Evolutionary conservation across 352 stramenopile genomes (phyloP).

Genomic region (Globisporangium barbulae): DNA sequence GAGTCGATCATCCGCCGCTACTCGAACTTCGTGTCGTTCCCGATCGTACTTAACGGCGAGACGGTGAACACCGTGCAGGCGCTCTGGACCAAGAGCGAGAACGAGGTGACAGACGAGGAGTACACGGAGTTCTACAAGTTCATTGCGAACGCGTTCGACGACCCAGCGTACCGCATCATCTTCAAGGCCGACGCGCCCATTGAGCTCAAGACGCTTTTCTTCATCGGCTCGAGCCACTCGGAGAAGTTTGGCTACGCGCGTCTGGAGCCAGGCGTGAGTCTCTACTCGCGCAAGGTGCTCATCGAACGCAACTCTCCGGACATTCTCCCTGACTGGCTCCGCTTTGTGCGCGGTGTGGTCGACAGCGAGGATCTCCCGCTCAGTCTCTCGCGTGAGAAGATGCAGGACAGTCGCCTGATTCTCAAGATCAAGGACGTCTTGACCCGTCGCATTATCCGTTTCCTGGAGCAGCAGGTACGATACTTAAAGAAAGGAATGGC

Average conservation of each 20-base stretch:
- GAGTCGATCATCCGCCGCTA: slow-evolving; percentile 98
- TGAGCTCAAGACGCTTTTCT: slow-evolving; percentile 98
- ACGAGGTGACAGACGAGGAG: slow-evolving; percentile 94
- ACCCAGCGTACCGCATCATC: slow-evolving; percentile 93
- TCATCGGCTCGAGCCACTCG: slow-evolving; percentile 95
- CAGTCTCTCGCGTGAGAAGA: slow-evolving; percentile 98
- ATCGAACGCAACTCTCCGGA: slow-evolving; percentile 97
- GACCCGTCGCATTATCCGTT: slow-evolving; percentile 90
- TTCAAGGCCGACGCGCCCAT: slow-evolving; percentile 98
- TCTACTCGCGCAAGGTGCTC: slow-evolving; percentile 99
- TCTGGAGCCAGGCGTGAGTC: slow-evolving; percentile 95
- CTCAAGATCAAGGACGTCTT: slow-evolving; percentile 96
- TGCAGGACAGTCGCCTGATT: slow-evolving; percentile 97
- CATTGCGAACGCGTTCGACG: slow-evolving; percentile 94
- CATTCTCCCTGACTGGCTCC: slow-evolving; percentile 98
- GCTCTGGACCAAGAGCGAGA: slow-evolving; percentile 97
- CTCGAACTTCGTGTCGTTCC: slow-evolving; percentile 99
- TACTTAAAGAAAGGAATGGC: not conserved
- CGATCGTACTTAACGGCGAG: slow-evolving; percentile 97
- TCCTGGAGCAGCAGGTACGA: slow-evolving; percentile 69
- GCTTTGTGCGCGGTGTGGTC: slow-evolving; percentile 85
- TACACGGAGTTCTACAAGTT: slow-evolving; percentile 98
- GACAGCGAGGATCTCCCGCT: slow-evolving; percentile 99
- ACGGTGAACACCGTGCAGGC: slow-evolving; percentile 98
- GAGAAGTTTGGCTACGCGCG: slow-evolving; percentile 96